Base-by-base conservation (phyloP, 139 green algal species). In the Micractinium conductrix region DNA sequence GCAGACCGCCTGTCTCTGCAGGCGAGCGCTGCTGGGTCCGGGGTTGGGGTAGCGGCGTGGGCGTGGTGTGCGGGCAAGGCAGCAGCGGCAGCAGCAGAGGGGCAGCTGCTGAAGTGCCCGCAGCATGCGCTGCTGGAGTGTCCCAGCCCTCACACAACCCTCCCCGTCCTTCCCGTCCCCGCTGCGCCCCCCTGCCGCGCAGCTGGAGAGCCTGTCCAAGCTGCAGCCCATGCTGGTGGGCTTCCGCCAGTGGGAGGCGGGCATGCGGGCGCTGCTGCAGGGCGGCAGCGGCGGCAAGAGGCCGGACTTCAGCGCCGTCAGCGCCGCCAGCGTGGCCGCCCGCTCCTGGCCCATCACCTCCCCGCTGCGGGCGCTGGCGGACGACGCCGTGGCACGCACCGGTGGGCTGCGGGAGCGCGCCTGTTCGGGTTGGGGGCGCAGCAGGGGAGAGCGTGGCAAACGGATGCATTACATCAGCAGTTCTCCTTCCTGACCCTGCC, bases 321-420 rank as follows among this genome's bases (percentile, higher is more conserved):
- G 85, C 68, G 35, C 74, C 4, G 72, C 94, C 71, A 84, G 87
- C 55, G 74, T 87, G 5, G 79, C 79, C 17, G 86, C 62, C 8
- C 69, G 43, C 2, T 82, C 45, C 28, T 85, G 30, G 44, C 86
- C 89, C n/a, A 85, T 90, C 71, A 78, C 67, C 4, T 90, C 84
- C 12, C 10, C 67, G 1, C 81, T 92, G 70, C 78, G 82, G 35
- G n/a, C 80, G 5, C 50, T 84, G 48, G 79, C 87, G 35, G 74
- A 86, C 19, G 65, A 81, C 3, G 72, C 85, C 0, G 79, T 91
- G 28, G 21, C 50, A 2, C 65, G 65, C 35, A 71, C 63, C 43
- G 68, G 80, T 85, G 5, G 5, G 53, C 19, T 14, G 53, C 2
- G 53, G 53, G 19, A 22, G 53, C 2, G 5, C 19, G 53, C n/a